These are phyloP conservation scores for Xylariales sp. DNA, from an alignment of 2,329 filamentous ascomycete species.

Conservation along the genomic window DNA sequence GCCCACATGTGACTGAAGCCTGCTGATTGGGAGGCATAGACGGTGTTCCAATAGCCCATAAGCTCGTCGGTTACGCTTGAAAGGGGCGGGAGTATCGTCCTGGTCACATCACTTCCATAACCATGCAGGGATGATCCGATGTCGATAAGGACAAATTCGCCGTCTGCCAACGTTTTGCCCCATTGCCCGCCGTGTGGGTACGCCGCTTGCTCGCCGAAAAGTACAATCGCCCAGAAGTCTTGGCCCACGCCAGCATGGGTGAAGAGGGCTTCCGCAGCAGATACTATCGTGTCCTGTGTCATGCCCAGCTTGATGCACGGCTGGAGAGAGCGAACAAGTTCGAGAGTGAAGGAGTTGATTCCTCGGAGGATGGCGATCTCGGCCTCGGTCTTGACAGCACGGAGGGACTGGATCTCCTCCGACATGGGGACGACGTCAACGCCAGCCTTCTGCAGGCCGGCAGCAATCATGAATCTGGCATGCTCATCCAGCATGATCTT, in stretches of 20 bases:
- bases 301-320: conserved; percentile 18
- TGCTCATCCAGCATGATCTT: conserved; percentile 25
- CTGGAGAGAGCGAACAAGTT: conserved; percentile 21
- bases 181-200: conserved; percentile 23
- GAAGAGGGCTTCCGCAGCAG: conserved; percentile 16
- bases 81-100: conserved; percentile 19
- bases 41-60: conserved; percentile 19
- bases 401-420: conserved; percentile 16
- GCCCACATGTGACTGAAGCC: conserved; percentile 19
- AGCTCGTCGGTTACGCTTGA: conserved; percentile 17
- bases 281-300: conserved; percentile 19
- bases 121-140: conserved; percentile 22
- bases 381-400: conserved; percentile 21
- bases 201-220: conserved; percentile 23
- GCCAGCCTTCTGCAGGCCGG: conserved; percentile 18
- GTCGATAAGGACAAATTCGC: conserved; percentile 24
- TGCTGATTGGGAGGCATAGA: conserved; percentile 17
- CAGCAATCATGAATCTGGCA: conserved; percentile 22
- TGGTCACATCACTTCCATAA: conserved; percentile 24
- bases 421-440: conserved; percentile 23
- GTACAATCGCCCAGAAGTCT: conserved; percentile 22
- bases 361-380: conserved; percentile 21
- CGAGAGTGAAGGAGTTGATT: conserved; percentile 22
- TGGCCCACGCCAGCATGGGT: conserved; percentile 18
- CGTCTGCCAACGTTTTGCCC: conserved; percentile 17